Conservation (phyloP, 306 rosid species). For the Echinosophora koreensis region DNA sequence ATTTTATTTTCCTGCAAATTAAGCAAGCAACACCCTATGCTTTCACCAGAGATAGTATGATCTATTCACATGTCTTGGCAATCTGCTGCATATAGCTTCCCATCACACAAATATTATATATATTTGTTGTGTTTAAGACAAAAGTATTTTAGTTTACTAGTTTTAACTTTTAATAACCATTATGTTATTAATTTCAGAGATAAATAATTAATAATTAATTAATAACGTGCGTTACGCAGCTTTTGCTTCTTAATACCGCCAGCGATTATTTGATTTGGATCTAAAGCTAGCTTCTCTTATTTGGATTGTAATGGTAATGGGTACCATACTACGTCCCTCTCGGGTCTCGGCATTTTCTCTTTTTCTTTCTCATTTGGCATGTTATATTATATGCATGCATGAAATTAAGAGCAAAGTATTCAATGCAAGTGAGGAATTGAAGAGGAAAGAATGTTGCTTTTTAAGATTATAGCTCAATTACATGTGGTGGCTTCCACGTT, state of each 20-base stretch:
- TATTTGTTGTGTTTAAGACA: too few relatives aligned
- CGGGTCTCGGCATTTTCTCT: background rate
- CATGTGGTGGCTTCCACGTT: conserved; percentile 35
- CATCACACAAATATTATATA: too few relatives aligned
- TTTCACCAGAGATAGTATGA: background rate
- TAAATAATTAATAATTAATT: background rate
- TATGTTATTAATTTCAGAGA: background rate
- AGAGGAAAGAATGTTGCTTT: conserved; percentile 16
- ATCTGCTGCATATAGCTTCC: too few relatives aligned
- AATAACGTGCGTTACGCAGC: conserved; percentile 11
- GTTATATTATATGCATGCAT: conserved; percentile 29
- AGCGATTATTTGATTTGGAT: conserved; percentile 19
- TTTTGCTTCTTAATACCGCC: background rate
- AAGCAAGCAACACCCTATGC: background rate
- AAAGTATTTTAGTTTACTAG: background rate
- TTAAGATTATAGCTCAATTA: background rate
- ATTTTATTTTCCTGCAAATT: background rate
- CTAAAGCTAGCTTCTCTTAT: background rate
- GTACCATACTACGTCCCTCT: background rate
- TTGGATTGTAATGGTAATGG: conserved; percentile 13
- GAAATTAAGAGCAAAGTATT: conserved; percentile 5
- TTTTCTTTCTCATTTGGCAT: conserved; percentile 1
- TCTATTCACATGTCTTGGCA: background rate
- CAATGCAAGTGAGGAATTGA: background rate
- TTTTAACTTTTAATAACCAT: background rate